Evolutionary conservation across 2,329 filamentous ascomycete genomes (phyloP), one percentile per base, ranked within the genome.

Genomic region (Eutypa lata): DNA sequence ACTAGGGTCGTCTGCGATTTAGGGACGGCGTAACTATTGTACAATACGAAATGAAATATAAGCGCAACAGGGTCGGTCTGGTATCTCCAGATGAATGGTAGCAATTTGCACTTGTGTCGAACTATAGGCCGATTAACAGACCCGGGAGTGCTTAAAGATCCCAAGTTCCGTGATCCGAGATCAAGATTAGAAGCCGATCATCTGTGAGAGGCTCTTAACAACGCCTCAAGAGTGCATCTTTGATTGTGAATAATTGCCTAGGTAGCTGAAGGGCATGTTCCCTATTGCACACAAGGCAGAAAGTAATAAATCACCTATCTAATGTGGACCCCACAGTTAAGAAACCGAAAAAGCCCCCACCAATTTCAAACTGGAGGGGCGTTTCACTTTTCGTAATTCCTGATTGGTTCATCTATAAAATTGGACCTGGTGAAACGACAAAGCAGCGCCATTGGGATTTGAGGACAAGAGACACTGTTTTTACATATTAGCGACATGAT

Each of bases 341-440:
- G 22, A 28, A 28, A n/a, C 42, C n/a, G 4, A 22, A 14, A 45
- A 21, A n/a, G 22, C 26, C 19, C 26, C 42, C 42, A 45, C 22
- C 42, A 1, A 45, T 28, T 55, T 61, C 57, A 57, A 31, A 48
- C 54, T 18, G 18, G 49, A 56, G 40, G 48, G 43, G 37, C 43
- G 55, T 59, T 59, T 56, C 52, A 54, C 48, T 28, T 45, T 38
- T 16, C 14, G 16, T 14, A 19, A 21, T 3, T 14, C 47, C n/a
- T 54, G 37, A 57, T 61, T 59, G 58, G 58, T 18, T 7, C 10
- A 6, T 26, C 33, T 43, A 19, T 22, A 47, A 40, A 33, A 47
- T 51, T 53, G 44, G 47, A 51, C 46, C 37, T 43, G 53, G 49
- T 60, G 56, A 60, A 58, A 60, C 56, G 37, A 44, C 50, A 52